Base-by-base conservation (phyloP, 169 alveolate species). In the Perkinsus marinus region DNA sequence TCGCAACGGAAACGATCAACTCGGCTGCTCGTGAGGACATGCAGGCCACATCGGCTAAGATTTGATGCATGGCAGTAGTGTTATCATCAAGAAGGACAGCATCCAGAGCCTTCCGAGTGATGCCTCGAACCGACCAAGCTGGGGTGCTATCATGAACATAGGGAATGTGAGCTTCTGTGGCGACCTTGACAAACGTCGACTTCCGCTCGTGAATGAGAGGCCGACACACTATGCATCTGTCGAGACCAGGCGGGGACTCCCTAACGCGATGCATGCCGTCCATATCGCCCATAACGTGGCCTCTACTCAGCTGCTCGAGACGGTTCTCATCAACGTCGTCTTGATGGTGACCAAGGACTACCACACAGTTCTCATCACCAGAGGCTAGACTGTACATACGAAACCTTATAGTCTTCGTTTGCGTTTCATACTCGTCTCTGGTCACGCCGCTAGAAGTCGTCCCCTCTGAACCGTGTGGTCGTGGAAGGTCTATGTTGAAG, bases 291-390 rank as follows among this genome's bases (percentile, higher is more conserved):
- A 41, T 41, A 10, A 41, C 46, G 57, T 89, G 43, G 47, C 91
- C 91, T 34, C 91, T 0, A 0, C 68, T 89, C 47, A 89, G 47
- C 39, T 89, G 39, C 57, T 89, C 91, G 16, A 89, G 46, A n/a
- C 91, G 46, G n/a, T 89, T 89, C 39, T 89, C 91, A 34, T 89
- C 91, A n/a, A 39, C 39, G 46, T 89, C 91, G 46, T 89, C 91
- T 89, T 89, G 68, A 13, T 89, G 91, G n/a, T 89, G 91, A 22
- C 91, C 91, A n/a, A 89, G 91, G 91, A 89, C 68, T 10, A 89
- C 57, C 43, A 69, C 57, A 3, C 68, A 43, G 39, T 6, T 17
- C 37, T 16, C 39, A 17, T 13, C 39, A 2, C 39, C 57, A 43
- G 2, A 5, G 34, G 46, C 91, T 34, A 39, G 91, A 39, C 91